Evolutionary conservation across 257 asterid species (phyloP).

Genomic region (Solanum medicagineum): DNA sequence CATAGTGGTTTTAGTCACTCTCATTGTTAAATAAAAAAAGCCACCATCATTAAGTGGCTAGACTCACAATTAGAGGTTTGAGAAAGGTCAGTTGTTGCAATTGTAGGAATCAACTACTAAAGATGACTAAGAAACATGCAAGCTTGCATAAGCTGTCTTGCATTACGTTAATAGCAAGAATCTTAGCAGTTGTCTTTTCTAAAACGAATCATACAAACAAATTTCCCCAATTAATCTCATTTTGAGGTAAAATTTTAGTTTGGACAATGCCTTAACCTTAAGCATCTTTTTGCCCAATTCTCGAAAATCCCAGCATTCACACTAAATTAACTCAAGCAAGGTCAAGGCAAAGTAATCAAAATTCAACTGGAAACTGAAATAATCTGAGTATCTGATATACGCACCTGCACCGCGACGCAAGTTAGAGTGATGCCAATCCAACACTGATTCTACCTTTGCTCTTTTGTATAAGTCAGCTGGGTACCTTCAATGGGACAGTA

Average conservation of each 20-base stretch:
- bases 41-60: background rate
- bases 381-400: background rate
- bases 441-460: constrained; percentile 71
- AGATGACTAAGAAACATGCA: background rate
- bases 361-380: background rate
- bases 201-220: background rate
- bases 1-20: background rate
- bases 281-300: background rate
- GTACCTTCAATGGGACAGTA: constrained; percentile 37
- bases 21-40: background rate
- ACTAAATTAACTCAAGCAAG: background rate
- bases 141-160: background rate
- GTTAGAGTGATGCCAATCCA: constrained; percentile 93
- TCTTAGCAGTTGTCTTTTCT: background rate
- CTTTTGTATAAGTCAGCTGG: constrained; percentile 71
- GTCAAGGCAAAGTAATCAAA: background rate
- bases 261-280: background rate
- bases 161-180: background rate
- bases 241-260: background rate
- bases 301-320: background rate
- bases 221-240: background rate
- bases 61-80: background rate
- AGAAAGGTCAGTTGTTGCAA: background rate
- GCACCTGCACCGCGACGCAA: constrained; percentile 80
- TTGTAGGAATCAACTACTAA: background rate